Evolutionary conservation across 169 alveolate species (phyloP), one percentile per base, ranked within the genome.

Genomic region (Cryptosporidium viatorum): DNA sequence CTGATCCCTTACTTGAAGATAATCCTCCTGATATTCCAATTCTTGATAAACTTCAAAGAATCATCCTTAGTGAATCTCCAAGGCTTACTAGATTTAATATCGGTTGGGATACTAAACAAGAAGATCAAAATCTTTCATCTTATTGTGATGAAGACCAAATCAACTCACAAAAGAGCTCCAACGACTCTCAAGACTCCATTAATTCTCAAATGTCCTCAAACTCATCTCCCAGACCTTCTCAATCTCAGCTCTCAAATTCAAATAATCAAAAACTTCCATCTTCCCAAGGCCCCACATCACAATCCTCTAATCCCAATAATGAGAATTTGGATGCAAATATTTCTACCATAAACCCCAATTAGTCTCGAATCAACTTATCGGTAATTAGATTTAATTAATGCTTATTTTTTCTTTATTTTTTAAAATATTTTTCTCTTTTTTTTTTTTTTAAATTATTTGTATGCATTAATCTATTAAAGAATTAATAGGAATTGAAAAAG

Each of bases 11-110:
- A 58, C 93, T 97, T 65, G 95, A 97, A 75, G 99, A 96, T 86
- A 96, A 97, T 85, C 99, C 98, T 8, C 99, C 99, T 10, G 95
- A 93, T 37, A 86, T 85, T 52, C 98, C 99, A 9, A 93, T 93
- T 35, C 93, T 96, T 69, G 97, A 95, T 58, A 96, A 96, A 91
- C 95, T 98, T 86, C 93, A 95, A 39, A 86, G 99, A 58, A 93
- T 96, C 84, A 95, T 98, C 51, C 96, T 98, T 14, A 91, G 89
- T 65, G 99, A 97, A 84, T 94, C 96, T 70, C 99, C 99, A n/a
- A 93, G 99, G 92, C 98, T 98, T 18, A 98, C 99, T 26, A 96
- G 97, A 91, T 97, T 97, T 94, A 96, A 96, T 67, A 98, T 98
- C 50, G 93, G 94, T 37, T 98, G 99, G 99, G 99, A 97, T 84